Evolutionary conservation across 2,329 filamentous ascomycete genomes (phyloP).

Genomic region (Aspergillus oerlinghausenensis): DNA sequence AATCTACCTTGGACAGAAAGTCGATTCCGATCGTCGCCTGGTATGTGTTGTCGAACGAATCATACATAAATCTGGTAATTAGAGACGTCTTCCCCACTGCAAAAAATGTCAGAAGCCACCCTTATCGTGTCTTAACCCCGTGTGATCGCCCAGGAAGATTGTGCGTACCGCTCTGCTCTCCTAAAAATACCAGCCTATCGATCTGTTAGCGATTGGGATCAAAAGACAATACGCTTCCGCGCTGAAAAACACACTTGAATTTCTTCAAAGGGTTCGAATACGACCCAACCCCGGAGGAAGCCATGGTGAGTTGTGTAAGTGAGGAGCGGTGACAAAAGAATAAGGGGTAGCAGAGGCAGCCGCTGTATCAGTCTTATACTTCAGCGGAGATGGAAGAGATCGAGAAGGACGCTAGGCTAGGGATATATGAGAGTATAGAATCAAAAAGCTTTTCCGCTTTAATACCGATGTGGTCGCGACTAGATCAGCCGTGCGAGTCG

Average conservation of each 20-base stretch:
- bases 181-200: slow-evolving; percentile 84
- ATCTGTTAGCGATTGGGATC: slow-evolving; percentile 23
- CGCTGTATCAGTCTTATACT: slow-evolving; percentile 1
- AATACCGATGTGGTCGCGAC: slow-evolving; percentile 1
- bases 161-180: slow-evolving; percentile 89
- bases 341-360: slow-evolving; percentile 28
- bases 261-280: slow-evolving; percentile 99
- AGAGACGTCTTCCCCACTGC: slow-evolving; percentile 96
- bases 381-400: slow-evolving; percentile 5
- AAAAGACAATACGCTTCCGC: neutral
- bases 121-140: neutral
- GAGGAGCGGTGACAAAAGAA: slow-evolving; percentile 17
- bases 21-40: slow-evolving; percentile 99
- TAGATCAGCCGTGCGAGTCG: slow-evolving; percentile 6
- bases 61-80: slow-evolving; percentile 99
- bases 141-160: slow-evolving; percentile 5
- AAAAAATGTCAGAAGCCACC: slow-evolving; percentile 14
- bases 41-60: slow-evolving; percentile 99
- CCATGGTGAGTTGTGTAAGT: slow-evolving; percentile 57
- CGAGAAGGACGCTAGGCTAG: slow-evolving; percentile 7
- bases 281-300: slow-evolving; percentile 66
- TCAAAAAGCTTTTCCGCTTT: neutral
- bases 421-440: slow-evolving; percentile 3
- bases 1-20: slow-evolving; percentile 87
- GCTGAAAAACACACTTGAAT: slow-evolving; percentile 70